phyloP scores from a whole-genome alignment of 78 protist species.

The Salpingoeca rosetta region DNA sequence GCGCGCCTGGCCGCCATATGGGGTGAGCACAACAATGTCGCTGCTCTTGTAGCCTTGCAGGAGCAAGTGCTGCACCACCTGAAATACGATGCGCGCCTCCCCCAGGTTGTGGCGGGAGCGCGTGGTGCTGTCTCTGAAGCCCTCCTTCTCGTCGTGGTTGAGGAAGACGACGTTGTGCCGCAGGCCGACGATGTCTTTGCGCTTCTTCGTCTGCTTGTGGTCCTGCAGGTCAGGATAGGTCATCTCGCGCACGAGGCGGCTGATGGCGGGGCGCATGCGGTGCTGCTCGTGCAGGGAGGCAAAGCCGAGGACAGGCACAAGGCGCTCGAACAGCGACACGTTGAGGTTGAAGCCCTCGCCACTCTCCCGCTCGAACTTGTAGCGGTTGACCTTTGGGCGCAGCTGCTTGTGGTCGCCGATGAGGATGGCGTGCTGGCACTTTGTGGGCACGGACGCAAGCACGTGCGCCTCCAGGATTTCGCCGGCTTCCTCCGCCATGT shows the following conservation, averaged over 20 bases:
- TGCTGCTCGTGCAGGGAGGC: slow-evolving; percentile 41
- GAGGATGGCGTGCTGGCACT: slow-evolving; percentile 50
- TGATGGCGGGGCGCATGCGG: slow-evolving; percentile 74
- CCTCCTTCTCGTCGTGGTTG: too few relatives aligned
- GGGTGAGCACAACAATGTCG: too few relatives aligned
- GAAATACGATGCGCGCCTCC: too few relatives aligned
- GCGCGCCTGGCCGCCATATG: too few relatives aligned
- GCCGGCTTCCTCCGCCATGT: slow-evolving; percentile 46
- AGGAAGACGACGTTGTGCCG: slow-evolving; percentile 29
- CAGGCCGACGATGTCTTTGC: slow-evolving; percentile 24
- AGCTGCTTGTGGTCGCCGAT: slow-evolving; percentile 88
- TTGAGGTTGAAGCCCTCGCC: slow-evolving; percentile 16
- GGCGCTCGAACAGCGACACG: slow-evolving; percentile 72
- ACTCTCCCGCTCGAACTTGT: neutral
- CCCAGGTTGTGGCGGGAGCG: too few relatives aligned
- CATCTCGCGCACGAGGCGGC: slow-evolving; percentile 32
- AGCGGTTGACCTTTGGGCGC: slow-evolving; percentile 45
- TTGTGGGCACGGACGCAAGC: slow-evolving; percentile 36
- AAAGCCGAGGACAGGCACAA: slow-evolving; percentile 20
- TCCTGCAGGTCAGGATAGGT: slow-evolving; percentile 29
- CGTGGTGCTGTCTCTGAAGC: too few relatives aligned
- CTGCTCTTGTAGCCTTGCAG: too few relatives aligned
- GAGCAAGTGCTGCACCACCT: too few relatives aligned
- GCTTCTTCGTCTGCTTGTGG: neutral
- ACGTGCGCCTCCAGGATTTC: slow-evolving; percentile 71